These are phyloP conservation scores for Russula foetens DNA, from an alignment of 768 basidiomycete species.

Conservation along the genomic window DNA sequence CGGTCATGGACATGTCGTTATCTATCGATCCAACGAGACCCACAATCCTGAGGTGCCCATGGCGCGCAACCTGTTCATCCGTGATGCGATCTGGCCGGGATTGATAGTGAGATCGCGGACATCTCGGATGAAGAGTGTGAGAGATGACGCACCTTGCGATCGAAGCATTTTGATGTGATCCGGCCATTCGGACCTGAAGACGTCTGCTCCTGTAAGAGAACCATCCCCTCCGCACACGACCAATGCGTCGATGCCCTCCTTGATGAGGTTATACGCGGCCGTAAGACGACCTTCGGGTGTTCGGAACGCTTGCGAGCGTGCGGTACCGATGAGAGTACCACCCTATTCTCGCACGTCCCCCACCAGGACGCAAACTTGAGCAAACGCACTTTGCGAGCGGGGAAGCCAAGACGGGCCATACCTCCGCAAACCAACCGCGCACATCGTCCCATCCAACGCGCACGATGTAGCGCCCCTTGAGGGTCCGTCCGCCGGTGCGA, in stretches of 20 bases:
- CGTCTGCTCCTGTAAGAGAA: conserved; percentile 90
- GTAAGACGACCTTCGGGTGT: conserved; percentile 81
- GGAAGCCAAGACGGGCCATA: conserved; percentile 20
- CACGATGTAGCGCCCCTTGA: conserved; percentile 90
- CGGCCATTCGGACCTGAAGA: conserved; percentile 93
- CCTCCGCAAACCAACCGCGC: conserved; percentile 88
- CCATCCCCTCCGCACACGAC: conserved; percentile 98
- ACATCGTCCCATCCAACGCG: conserved; percentile 98
- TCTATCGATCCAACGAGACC: conserved; percentile 99
- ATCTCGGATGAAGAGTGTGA: background rate
- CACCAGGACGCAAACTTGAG: background rate
- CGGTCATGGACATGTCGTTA: conserved; percentile 98
- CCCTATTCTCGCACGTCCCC: conserved; percentile 40
- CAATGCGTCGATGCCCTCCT: conserved; percentile 94
- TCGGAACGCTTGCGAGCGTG: conserved; percentile 76
- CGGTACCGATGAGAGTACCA: conserved; percentile 94
- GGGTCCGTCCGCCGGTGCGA: conserved; percentile 50
- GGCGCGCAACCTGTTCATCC: conserved; percentile 55
- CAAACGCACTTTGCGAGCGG: background rate
- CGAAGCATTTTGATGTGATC: conserved; percentile 63
- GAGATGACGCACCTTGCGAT: conserved; percentile 40
- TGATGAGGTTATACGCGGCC: conserved; percentile 87
- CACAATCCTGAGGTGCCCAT: conserved; percentile 87
- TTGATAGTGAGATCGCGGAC: background rate
- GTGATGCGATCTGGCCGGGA: conserved; percentile 55